phyloP scores from a whole-genome alignment of 78 protist species.

The slime mould (Dictyostelium discoideum) region DNA sequence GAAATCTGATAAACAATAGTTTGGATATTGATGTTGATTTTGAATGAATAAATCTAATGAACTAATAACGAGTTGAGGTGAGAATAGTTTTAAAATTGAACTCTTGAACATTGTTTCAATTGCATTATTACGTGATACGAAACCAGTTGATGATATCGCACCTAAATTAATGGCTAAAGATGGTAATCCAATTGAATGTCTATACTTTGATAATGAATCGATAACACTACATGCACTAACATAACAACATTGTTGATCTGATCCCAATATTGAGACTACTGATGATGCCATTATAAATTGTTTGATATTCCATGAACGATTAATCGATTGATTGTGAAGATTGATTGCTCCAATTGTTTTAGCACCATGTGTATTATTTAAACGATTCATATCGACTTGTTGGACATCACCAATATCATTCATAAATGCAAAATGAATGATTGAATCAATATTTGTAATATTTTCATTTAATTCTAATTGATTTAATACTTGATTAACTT shows the following conservation, averaged over 20 bases:
- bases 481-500: background rate
- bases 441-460: background rate
- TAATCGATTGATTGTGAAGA: background rate
- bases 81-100: background rate
- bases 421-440: background rate
- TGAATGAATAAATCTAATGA: background rate
- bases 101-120: background rate
- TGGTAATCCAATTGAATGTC: conserved; percentile 8
- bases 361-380: conserved; percentile 2
- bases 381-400: background rate
- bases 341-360: conserved; percentile 16
- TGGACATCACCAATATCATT: background rate
- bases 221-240: background rate
- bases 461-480: background rate
- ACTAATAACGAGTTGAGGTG: background rate
- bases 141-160: background rate
- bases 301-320: background rate
- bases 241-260: background rate
- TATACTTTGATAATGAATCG: background rate
- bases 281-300: conserved; percentile 10
- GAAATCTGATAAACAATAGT: background rate
- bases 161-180: background rate
- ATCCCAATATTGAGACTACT: background rate
- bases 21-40: background rate
- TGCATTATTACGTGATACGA: background rate